phyloP scores from a whole-genome alignment of 495 filamentous ascomycete species.

The Aspergillus ellipticus region DNA sequence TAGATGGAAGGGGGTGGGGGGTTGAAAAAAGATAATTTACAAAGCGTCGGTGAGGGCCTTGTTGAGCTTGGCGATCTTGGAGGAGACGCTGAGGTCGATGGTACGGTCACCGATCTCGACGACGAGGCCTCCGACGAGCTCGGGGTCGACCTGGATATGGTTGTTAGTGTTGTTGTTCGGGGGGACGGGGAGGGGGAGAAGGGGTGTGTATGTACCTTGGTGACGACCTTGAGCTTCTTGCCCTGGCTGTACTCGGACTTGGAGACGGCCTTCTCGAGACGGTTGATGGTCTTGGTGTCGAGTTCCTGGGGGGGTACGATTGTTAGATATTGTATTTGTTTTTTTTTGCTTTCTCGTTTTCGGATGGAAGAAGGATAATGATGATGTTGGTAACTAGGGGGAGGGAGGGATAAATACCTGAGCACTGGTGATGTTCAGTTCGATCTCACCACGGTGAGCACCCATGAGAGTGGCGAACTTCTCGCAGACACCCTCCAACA shows the following conservation, averaged over 20 bases:
- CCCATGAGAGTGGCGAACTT: slow-evolving; percentile 88
- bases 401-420: slow-evolving; percentile 53
- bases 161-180: slow-evolving; percentile 2
- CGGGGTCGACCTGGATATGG: slow-evolving; percentile 72
- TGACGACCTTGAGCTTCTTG: slow-evolving; percentile 95
- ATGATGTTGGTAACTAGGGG: not conserved
- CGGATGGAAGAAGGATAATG: too few relatives aligned
- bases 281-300: slow-evolving; percentile 75
- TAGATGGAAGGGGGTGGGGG: not conserved
- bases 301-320: slow-evolving; percentile 60
- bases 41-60: slow-evolving; percentile 94
- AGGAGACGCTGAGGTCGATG: slow-evolving; percentile 92
- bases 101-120: slow-evolving; percentile 98
- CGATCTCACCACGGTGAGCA: slow-evolving; percentile 86
- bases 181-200: not conserved
- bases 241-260: slow-evolving; percentile 88
- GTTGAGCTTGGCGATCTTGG: slow-evolving; percentile 97
- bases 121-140: slow-evolving; percentile 87
- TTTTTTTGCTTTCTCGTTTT: not conserved
- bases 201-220: slow-evolving; percentile 60
- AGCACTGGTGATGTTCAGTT: slow-evolving; percentile 85
- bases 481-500: slow-evolving; percentile 75
- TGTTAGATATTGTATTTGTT: not conserved
- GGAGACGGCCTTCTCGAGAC: slow-evolving; percentile 81
- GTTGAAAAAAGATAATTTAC: slow-evolving; percentile 59